A percentile compares a stretch with the other conserved stretches of the same genome.
Evolutionary conservation across 805 yeast species (phyloP).

Genomic region (Cyberlindnera maclurae): DNA sequence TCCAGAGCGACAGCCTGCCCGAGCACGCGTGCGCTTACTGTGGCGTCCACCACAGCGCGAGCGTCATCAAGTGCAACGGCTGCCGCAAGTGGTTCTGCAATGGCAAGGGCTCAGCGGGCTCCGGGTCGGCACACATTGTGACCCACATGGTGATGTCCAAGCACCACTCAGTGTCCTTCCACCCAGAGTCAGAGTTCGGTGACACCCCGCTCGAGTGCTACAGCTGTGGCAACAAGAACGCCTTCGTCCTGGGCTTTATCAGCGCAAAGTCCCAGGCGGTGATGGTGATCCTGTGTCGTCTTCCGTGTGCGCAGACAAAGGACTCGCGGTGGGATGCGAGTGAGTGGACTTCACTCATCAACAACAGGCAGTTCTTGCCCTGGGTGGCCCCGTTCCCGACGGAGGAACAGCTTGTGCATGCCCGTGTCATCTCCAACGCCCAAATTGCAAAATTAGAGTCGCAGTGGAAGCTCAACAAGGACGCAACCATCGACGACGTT

Average conservation of each 20-base stretch:
- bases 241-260: conserved; percentile 77
- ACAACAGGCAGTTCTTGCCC: conserved; percentile 65
- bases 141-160: conserved; percentile 77
- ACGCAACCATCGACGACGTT: conserved; percentile 65
- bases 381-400: conserved; percentile 76
- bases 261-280: conserved; percentile 82
- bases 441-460: conserved; percentile 72
- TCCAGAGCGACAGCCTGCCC: conserved; percentile 19
- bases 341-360: conserved; percentile 84
- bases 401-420: conserved; percentile 52
- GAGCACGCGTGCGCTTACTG: conserved; percentile 60
- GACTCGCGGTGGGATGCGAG: conserved; percentile 80
- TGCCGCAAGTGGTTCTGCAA: conserved; percentile 92
- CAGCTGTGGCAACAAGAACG: conserved; percentile 78
- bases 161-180: conserved; percentile 69
- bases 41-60: conserved; percentile 55
- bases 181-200: conserved; percentile 79
- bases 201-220: conserved; percentile 84
- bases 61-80: conserved; percentile 67
- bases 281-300: conserved; percentile 78
- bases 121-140: conserved; percentile 63
- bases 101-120: conserved; percentile 38
- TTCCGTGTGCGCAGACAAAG: conserved; percentile 77
- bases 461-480: conserved; percentile 69
- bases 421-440: conserved; percentile 49